Conservation (phyloP, 2,329 filamentous ascomycete genomes). For the Colletotrichum sidae region DNA sequence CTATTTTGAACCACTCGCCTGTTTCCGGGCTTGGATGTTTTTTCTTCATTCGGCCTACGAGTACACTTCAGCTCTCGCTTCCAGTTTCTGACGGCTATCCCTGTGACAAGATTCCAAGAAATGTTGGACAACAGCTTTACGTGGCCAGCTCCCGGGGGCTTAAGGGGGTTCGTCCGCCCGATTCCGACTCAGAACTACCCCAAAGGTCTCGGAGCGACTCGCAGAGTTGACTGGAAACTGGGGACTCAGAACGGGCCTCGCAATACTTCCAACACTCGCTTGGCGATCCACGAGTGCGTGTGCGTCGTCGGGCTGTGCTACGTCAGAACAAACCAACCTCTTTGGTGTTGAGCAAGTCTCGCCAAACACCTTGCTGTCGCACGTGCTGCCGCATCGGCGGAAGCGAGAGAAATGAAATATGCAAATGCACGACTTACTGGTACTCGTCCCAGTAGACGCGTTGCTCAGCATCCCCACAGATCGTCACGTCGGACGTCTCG, state of each 20-base stretch:
- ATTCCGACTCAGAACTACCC: background rate
- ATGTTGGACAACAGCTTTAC: too few species aligned
- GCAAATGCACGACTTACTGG: slow-evolving; percentile 9
- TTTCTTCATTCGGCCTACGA: slow-evolving; percentile 2
- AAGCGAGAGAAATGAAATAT: background rate
- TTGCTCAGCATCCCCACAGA: slow-evolving; percentile 22
- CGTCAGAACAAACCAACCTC: background rate
- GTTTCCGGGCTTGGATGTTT: background rate
- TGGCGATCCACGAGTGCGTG: slow-evolving; percentile 34
- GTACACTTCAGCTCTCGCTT: background rate
- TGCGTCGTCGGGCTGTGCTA: slow-evolving; percentile 26
- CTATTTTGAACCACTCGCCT: background rate
- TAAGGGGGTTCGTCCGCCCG: background rate
- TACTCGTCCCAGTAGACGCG: slow-evolving; percentile 35
- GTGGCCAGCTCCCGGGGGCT: background rate
- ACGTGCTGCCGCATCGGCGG: background rate
- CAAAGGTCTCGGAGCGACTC: background rate
- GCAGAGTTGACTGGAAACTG: background rate
- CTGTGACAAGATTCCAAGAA: too few species aligned
- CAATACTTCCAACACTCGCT: slow-evolving; percentile 14
- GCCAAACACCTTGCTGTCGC: too few species aligned
- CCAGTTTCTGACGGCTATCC: background rate
- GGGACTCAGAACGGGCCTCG: slow-evolving; percentile 17
- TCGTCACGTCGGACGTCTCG: slow-evolving; percentile 29
- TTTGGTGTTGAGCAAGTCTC: too few species aligned